These are phyloP conservation scores for Drechslerella dactyloides DNA, from an alignment of 2,329 filamentous ascomycete species.

Conservation along the genomic window DNA sequence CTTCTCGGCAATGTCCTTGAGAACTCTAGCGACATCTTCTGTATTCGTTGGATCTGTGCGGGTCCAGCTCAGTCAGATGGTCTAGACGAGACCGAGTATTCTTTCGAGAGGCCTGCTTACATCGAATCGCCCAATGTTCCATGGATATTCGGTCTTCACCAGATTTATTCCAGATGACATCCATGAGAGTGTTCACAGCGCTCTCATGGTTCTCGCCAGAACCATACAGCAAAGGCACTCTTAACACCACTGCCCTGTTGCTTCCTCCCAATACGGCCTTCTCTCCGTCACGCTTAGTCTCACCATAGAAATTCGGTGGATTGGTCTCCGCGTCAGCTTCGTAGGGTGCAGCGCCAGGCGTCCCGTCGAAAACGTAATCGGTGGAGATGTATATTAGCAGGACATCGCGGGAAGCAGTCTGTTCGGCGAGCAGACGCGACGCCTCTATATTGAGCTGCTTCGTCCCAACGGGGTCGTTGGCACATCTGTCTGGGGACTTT, in stretches of 20 bases:
- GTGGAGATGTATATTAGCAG: constrained; percentile 80
- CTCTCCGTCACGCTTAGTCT: constrained; percentile 75
- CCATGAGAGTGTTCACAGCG: constrained; percentile 81
- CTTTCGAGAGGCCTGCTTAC: constrained; percentile 64
- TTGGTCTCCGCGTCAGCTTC: constrained; percentile 67
- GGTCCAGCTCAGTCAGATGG: constrained; percentile 13
- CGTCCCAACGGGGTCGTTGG: constrained; percentile 77
- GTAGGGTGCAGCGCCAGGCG: constrained; percentile 77
- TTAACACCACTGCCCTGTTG: constrained; percentile 70
- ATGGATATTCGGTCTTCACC: constrained; percentile 74
- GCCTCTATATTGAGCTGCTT: constrained; percentile 64
- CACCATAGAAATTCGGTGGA: constrained; percentile 80
- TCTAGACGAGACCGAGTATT: not conserved
- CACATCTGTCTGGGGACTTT: constrained; percentile 84
- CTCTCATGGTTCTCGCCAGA: constrained; percentile 74
- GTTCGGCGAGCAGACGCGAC: constrained; percentile 69
- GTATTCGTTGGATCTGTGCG: constrained; percentile 67
- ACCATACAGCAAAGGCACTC: constrained; percentile 79
- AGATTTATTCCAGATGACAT: constrained; percentile 72
- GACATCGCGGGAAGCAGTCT: constrained; percentile 68
- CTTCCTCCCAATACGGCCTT: constrained; percentile 72
- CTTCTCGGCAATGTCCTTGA: constrained; percentile 54
- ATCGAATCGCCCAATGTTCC: constrained; percentile 84
- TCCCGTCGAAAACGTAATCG: constrained; percentile 79
- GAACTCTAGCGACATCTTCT: constrained; percentile 79